Evolutionary conservation across 169 alveolate species (phyloP), one percentile per base, ranked within the genome.

Genomic region (Plasmodium gallinaceum): DNA sequence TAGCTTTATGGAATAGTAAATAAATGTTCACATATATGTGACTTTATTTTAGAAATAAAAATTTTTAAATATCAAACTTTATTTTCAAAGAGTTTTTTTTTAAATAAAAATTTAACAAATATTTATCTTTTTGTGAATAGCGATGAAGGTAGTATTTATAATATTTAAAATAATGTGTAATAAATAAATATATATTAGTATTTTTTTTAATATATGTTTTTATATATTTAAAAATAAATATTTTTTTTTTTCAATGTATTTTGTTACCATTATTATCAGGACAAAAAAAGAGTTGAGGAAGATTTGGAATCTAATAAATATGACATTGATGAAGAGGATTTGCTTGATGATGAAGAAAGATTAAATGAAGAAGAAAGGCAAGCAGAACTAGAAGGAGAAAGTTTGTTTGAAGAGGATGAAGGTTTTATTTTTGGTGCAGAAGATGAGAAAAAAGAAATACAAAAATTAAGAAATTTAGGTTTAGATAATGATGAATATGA

Each of bases 401-500:
- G 92, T 73, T 91, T 94, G 48, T 94, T 70, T 74, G 96, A 94
- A 51, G 93, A 88, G 32, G 90, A 88, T 51, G 96, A 94, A 64
- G 96, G 94, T 43, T 91, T 95, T 52, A 93, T 94, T 24, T 92
- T 91, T 73, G 96, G 94, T 26, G 93, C 88, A n/a, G 96, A 68
- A 10, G 93, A 88, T 26, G 88, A 68, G 37, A 95, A 94, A 66
- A 74, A 94, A 42, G 96, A 94, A 85, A 86, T 92, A 74, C 95
- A 73, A 64, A 94, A 94, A n/a, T 89, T 94, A 46, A 88, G 96
- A 70, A 94, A 88, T 60, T 70, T 94, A 7, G 96, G 96, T 9
- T 76, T 94, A 26, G 93, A 88, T 64, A 93, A 94, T 48, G 97
- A 95, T 83, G 96, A 91, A 43, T 95, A 95, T 74, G 97, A 95